Evolutionary conservation across 345 rosid genomes (phyloP).

Genomic region (Leavenworthia alabamica): DNA sequence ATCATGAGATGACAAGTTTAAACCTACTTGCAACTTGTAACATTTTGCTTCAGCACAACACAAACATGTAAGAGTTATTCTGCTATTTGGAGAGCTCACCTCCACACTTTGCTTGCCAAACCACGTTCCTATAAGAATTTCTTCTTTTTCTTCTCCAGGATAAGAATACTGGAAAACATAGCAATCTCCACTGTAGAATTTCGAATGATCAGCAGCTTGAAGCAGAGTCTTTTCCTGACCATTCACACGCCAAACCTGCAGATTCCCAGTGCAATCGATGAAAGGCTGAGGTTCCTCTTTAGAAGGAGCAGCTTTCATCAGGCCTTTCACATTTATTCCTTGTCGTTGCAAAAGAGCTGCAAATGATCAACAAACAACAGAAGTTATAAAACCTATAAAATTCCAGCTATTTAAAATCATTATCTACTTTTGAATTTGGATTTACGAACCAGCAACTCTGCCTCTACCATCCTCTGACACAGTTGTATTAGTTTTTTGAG

Average conservation of each 20-base stretch:
- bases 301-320: conserved; percentile 68
- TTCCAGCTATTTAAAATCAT: conserved; percentile 4
- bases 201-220: conserved; percentile 77
- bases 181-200: conserved; percentile 89
- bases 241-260: conserved; percentile 95
- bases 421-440: neutral
- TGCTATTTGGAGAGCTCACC: conserved; percentile 38
- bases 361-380: conserved; percentile 8
- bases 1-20: conserved; percentile 3
- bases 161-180: conserved; percentile 87
- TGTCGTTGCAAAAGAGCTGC: conserved; percentile 85
- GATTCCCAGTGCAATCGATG: conserved; percentile 90
- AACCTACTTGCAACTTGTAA: neutral
- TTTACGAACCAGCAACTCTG: conserved; percentile 84
- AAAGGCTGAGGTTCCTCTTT: conserved; percentile 79
- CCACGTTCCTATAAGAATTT: conserved; percentile 87
- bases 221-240: conserved; percentile 67
- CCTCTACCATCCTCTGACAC: conserved; percentile 98
- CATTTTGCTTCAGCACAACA: neutral
- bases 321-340: conserved; percentile 88
- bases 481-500: conserved; percentile 56
- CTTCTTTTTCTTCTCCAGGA: conserved; percentile 93
- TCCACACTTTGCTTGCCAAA: conserved; percentile 84
- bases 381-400: neutral
- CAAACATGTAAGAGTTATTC: neutral